A percentile compares a stretch with the other conserved stretches of the same genome.
phyloP scores from a whole-genome alignment of 1,139 yeast species.

The Kluyveromyces sp. region DNA sequence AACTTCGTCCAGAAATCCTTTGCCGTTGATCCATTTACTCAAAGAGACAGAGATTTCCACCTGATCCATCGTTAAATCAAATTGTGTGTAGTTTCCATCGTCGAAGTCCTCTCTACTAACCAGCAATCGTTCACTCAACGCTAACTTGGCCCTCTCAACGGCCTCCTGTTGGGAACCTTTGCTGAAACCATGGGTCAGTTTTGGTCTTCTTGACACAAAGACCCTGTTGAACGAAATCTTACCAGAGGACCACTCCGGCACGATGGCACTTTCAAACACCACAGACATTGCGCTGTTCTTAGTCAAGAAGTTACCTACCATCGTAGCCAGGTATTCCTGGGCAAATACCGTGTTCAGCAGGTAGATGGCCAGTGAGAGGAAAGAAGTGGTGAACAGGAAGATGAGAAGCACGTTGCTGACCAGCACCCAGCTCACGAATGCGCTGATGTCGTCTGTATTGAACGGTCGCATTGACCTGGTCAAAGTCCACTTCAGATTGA shows the following conservation, averaged over 20 bases:
- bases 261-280: constrained; percentile 87
- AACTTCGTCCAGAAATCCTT: constrained; percentile 77
- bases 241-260: constrained; percentile 91
- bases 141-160: constrained; percentile 28
- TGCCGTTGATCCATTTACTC: constrained; percentile 82
- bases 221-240: constrained; percentile 79
- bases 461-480: constrained; percentile 62
- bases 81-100: constrained; percentile 93
- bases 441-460: constrained; percentile 82
- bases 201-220: constrained; percentile 78
- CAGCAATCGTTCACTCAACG: constrained; percentile 24
- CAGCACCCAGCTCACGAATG: constrained; percentile 83
- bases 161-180: constrained; percentile 59
- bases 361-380: constrained; percentile 69
- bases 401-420: constrained; percentile 78
- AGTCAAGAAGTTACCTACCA: constrained; percentile 76
- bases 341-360: constrained; percentile 82
- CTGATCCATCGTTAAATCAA: constrained; percentile 82
- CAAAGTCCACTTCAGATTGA: constrained; percentile 65
- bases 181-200: constrained; percentile 34
- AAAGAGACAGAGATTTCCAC: constrained; percentile 75
- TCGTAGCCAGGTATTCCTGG: constrained; percentile 78
- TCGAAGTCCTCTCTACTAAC: constrained; percentile 43
- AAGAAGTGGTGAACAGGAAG: constrained; percentile 83
- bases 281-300: constrained; percentile 81